phyloP scores from a whole-genome alignment of 139 green algal species.

The Chlamydomonas sp. region DNA sequence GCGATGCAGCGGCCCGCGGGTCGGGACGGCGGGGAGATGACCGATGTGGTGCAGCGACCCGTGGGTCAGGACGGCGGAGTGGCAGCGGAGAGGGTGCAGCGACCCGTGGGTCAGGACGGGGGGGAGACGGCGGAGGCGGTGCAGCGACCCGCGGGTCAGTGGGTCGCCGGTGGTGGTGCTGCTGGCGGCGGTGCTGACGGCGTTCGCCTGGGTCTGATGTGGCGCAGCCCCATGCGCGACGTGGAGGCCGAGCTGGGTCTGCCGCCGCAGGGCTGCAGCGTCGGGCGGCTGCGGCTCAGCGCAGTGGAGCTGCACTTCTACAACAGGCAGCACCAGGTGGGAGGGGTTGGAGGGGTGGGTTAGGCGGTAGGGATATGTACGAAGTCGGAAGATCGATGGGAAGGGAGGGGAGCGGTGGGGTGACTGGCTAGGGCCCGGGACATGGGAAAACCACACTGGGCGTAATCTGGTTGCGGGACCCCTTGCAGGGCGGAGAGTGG shows the following conservation, averaged over 20 bases:
- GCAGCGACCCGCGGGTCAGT: too few species aligned
- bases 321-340: conserved; percentile 70
- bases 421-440: not conserved
- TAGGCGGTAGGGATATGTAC: not conserved
- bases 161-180: conserved; percentile 41
- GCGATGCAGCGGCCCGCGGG: too few species aligned
- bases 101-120: too few species aligned
- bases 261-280: conserved; percentile 67
- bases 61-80: too few species aligned
- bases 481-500: too few species aligned
- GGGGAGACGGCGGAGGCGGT: too few species aligned
- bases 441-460: not conserved
- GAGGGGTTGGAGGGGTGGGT: not conserved
- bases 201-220: conserved; percentile 76
- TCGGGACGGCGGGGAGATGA: too few species aligned
- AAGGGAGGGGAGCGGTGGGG: not conserved
- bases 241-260: conserved; percentile 86
- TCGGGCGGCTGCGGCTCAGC: conserved; percentile 71
- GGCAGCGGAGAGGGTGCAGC: too few species aligned
- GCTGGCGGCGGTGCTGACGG: conserved; percentile 31
- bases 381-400: not conserved
- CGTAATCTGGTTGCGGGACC: too few species aligned
- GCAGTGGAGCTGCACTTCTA: conserved; percentile 94
- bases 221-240: conserved; percentile 84
- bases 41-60: too few species aligned